Conservation (phyloP, 352 stramenopile species). For the Globisporangium mamillatum region DNA sequence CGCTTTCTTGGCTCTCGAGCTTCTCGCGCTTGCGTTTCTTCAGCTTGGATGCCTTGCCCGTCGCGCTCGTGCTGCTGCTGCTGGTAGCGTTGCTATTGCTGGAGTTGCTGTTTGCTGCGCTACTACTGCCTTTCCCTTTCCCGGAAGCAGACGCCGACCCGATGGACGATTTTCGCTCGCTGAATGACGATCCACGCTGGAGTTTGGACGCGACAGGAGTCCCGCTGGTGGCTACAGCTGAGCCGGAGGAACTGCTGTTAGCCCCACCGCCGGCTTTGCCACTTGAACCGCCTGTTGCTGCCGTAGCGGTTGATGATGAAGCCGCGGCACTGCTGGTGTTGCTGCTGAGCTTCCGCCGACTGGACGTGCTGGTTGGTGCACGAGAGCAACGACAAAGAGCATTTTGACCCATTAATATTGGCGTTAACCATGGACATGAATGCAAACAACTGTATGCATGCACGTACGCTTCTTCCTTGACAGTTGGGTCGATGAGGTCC, state of each 20-base stretch:
- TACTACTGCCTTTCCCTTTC: constrained; percentile 17
- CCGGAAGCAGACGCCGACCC: constrained; percentile 9
- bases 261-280: background rate
- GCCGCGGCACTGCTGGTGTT: constrained; percentile 11
- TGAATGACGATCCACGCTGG: constrained; percentile 21
- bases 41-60: constrained; percentile 38
- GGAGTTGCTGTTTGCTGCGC: background rate
- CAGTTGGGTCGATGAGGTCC: constrained; percentile 47
- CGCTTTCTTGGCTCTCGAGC: constrained; percentile 20
- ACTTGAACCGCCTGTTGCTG: constrained; percentile 7
- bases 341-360: constrained; percentile 40
- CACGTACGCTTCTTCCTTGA: constrained; percentile 10
- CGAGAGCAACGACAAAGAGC: background rate
- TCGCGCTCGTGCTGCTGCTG: constrained; percentile 7
- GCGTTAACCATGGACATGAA: background rate
- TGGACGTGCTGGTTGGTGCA: constrained; percentile 1
- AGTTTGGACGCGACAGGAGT: constrained; percentile 20
- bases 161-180: constrained; percentile 20
- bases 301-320: constrained; percentile 5
- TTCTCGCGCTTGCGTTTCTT: constrained; percentile 57
- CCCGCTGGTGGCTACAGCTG: background rate
- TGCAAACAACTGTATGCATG: background rate
- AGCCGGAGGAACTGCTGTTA: constrained; percentile 17
- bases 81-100: background rate
- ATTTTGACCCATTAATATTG: background rate